Evolutionary conservation across 805 yeast species (phyloP), one percentile per base, ranked within the genome.

Genomic region (Spathaspora hagerdaliae): DNA sequence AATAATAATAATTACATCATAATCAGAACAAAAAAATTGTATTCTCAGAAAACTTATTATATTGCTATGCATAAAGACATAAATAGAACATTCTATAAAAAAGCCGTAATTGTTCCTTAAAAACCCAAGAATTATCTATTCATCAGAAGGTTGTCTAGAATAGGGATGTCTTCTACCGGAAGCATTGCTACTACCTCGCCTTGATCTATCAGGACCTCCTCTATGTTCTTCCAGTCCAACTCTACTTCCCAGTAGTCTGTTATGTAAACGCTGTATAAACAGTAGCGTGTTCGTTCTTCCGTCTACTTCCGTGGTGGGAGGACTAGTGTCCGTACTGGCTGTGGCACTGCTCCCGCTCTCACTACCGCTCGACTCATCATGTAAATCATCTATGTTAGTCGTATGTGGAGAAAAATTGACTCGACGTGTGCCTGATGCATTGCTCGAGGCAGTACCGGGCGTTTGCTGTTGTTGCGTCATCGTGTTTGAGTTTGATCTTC

Each of bases 131-230:
- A 9, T 11, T 5, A 29, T 29, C 32, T 29, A 29, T 3, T 29
- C 32, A 5, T 29, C 32, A 29, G 32, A 29, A 29, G 32, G 32
- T 29, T 29, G 55, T 41, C 59, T 51, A 2, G 50, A 43, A 39
- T 59, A 58, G 4, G 62, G 63, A 49, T 58, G 63, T 7, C 55
- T 40, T 43, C 63, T 49, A 7, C 52, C 54, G 8, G 36, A 19
- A 10, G 47, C 14, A 27, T 41, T 46, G 9, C 32, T 11, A 19
- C 41, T 41, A 43, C 57, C 44, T 5, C 10, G 19, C 24, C 52
- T 45, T 2, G 57, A 45, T 40, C 60, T 48, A 35, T 54, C 59
- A 1, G 60, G 58, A 1, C 62, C 58, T 1, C 59, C 55, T 19
- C 50, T 44, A 12, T 48, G 37, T 43, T 36, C 42, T 26, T 15